Evolutionary conservation across 2,329 filamentous ascomycete genomes (phyloP).

Genomic region (Scedosporium minutisporum): DNA sequence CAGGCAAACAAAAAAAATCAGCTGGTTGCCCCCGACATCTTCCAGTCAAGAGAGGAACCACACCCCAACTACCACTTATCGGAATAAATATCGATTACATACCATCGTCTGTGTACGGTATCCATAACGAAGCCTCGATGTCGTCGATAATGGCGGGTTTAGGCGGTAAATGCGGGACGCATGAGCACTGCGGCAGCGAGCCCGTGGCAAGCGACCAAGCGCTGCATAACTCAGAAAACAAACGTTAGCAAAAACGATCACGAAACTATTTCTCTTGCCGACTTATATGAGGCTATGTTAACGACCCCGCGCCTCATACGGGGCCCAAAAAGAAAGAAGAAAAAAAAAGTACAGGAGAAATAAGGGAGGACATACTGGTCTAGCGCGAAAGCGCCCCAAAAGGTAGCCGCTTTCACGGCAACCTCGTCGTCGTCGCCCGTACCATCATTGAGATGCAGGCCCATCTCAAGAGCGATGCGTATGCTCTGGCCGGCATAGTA

Average conservation of each 20-base stretch:
- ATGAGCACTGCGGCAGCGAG: conserved; percentile 50
- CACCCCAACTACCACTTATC: not conserved
- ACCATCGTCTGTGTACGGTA: conserved; percentile 51
- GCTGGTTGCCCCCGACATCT: not conserved
- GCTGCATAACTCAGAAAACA: conserved; percentile 22
- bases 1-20: conserved; percentile 2
- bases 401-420: conserved; percentile 50
- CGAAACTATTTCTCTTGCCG: not conserved
- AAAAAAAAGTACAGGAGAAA: not conserved
- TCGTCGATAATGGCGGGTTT: conserved; percentile 52
- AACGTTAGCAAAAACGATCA: too few species aligned
- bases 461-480: conserved; percentile 62
- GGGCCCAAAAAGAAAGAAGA: not conserved
- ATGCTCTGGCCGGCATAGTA: conserved; percentile 65
- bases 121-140: conserved; percentile 50
- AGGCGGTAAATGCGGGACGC: conserved; percentile 43
- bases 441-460: conserved; percentile 47
- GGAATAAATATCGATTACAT: conserved; percentile 15
- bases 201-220: conserved; percentile 58
- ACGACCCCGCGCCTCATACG: not conserved
- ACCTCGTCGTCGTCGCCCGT: conserved; percentile 43
- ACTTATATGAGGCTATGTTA: not conserved
- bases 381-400: conserved; percentile 53
- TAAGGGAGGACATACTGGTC: conserved; percentile 46
- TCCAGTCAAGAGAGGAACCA: not conserved